Base-by-base conservation (phyloP, 805 yeast species). In the Ogataea trehalophila region DNA sequence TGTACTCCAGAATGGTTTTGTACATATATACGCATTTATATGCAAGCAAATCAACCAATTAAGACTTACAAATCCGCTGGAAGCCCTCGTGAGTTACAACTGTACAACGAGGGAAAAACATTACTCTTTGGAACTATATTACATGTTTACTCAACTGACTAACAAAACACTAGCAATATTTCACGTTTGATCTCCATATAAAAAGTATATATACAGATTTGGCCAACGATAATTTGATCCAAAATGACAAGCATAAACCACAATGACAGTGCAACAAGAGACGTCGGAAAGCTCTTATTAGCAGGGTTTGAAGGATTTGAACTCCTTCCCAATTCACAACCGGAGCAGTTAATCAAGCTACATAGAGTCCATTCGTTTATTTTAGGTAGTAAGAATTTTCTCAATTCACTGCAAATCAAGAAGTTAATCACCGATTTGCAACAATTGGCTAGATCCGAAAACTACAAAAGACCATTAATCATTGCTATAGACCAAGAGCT, bases 401-500 rank as follows among this genome's bases (percentile, higher is more conserved):
- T 62, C 6, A 69, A 73, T 39, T 82, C 74, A 2, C 67, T 69
- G 37, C 81, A 79, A 54, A 70, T 80, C 51, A 63, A 74, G 23
- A 61, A 65, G 47, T 69, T 81, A 49, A 77, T 79, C n/a, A 60
- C 66, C 11, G 81, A 79, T 48, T 63, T 80, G 18, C 86, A 80
- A 59, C 61, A 65, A 41, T 70, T 79, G n/a, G 86, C 85, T 0
- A 68, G 59, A 46, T 66, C 69, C 44, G 75, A 76, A 4, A 69
- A 73, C 40, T 79, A 79, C 53, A 66, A 73, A 49, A 67, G 74
- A 50, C 86, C 86, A 0, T 58, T 80, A 22, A 62, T 77, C 57
- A 75, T 80, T 53, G 81, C 81, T 20, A 72, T 81, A 16, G 85
- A 81, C 58, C 82, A 78, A 59, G 86, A 80, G 56, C 80, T 83